These are phyloP conservation scores for Aspergillus melleus DNA, from an alignment of 2,329 filamentous ascomycete genomes.

Conservation along the genomic window DNA sequence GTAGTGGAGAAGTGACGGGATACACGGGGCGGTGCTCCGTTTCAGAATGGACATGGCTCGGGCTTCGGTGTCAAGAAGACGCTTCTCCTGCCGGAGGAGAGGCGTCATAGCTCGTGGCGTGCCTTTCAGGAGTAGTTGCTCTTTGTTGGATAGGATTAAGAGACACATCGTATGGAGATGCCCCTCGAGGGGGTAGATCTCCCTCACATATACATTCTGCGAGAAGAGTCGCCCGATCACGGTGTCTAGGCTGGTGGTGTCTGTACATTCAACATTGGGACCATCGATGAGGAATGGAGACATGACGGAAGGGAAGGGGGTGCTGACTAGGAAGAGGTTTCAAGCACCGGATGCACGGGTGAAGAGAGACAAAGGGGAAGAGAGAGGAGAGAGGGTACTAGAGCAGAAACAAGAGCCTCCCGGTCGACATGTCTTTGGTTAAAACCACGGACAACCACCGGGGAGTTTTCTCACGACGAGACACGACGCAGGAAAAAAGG, in stretches of 20 bases:
- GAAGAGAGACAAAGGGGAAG: neutral
- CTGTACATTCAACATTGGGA: conserved; percentile 12
- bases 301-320: conserved; percentile 10
- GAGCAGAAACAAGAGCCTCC: neutral
- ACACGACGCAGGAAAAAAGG: neutral
- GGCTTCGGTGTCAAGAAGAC: conserved; percentile 42
- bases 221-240: conserved; percentile 35
- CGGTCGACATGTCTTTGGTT: neutral
- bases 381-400: neutral
- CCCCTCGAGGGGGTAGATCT: conserved; percentile 25
- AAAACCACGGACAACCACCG: neutral
- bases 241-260: conserved; percentile 26
- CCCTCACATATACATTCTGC: conserved; percentile 30
- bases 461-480: neutral
- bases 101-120: conserved; percentile 34
- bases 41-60: conserved; percentile 38
- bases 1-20: conserved; percentile 41
- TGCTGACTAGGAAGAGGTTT: neutral
- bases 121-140: conserved; percentile 39
- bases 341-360: neutral
- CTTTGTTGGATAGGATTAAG: conserved; percentile 40
- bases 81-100: conserved; percentile 42
- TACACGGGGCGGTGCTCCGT: conserved; percentile 32
- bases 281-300: conserved; percentile 10
- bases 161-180: conserved; percentile 39